Base-by-base conservation (phyloP, 2,329 filamentous ascomycete genomes). In the Aureobasidium leucospermi region DNA sequence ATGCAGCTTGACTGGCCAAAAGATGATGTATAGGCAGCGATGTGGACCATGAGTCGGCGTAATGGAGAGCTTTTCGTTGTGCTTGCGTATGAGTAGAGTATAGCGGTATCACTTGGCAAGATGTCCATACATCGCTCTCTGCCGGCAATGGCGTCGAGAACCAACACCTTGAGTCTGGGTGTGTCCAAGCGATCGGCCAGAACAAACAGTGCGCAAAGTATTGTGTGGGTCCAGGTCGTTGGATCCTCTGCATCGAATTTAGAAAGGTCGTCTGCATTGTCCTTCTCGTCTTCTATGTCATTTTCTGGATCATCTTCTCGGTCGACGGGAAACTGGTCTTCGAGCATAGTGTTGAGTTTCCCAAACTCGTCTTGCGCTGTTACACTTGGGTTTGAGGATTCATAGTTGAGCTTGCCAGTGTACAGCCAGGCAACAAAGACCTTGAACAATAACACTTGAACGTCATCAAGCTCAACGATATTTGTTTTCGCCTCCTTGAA, bases 381-480 rank as follows among this genome's bases (percentile, higher is more conserved):
- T 1, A 6, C 9, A 9, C 8, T 8, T 3, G 13, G 3, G n/a
- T 43, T 4, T 3, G 38, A 36, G 19, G 53, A 32, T 6, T 29
- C 42, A 4, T 47, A 48, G 3, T 4, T 7, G 1, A 58, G 9
- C 4, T 41, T 29, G 8, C 4, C 28, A 1, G 16, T 11, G n/a
- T 47, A 47, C 31, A 58, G 11, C 32, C 32, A 58, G 8, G 19
- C 23, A 8, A 47, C 42, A n/a, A 58, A 58, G 13, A 58, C 4
- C 23, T 31, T 47, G 34, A 47, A 46, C 1, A 47, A 9, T 3
- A 39, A 2, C 1, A 23, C 1, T 2, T 5, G 9, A 8, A 58
- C 15, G 19, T 58, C 53, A 1, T 39, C 19, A 3, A 58, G 28
- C 13, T 43, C 42, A 13, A 46, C 15, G 13, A 13, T 4, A 5